phyloP scores from a whole-genome alignment of 2,329 filamentous ascomycete genomes.

The Alternaria consortialis region DNA sequence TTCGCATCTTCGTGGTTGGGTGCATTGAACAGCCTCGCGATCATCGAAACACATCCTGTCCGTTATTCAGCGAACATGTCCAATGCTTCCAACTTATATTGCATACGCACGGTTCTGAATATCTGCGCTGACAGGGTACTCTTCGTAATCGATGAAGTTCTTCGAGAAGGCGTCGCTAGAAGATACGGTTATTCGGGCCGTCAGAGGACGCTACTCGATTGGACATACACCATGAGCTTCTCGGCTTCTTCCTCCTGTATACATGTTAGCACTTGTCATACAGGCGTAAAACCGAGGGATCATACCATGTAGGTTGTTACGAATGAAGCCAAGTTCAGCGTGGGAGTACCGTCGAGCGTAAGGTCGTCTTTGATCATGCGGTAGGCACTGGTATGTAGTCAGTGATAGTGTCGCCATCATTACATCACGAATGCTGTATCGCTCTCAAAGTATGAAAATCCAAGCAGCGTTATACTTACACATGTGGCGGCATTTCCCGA shows the following conservation, averaged over 20 bases:
- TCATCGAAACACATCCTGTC: slow-evolving; percentile 60
- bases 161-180: slow-evolving; percentile 80
- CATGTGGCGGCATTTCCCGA: slow-evolving; percentile 84
- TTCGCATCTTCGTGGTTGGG: slow-evolving; percentile 67
- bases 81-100: slow-evolving; percentile 78
- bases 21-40: slow-evolving; percentile 82
- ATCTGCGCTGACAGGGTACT: slow-evolving; percentile 61
- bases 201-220: not conserved
- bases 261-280: not conserved
- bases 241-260: slow-evolving; percentile 88
- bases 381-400: slow-evolving; percentile 68
- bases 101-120: slow-evolving; percentile 81
- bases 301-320: slow-evolving; percentile 93
- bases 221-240: slow-evolving; percentile 84
- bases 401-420: not conserved
- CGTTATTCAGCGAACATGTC: slow-evolving; percentile 42
- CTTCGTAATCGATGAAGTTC: slow-evolving; percentile 75
- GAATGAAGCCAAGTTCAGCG: slow-evolving; percentile 81
- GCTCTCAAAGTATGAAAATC: not conserved
- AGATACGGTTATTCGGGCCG: slow-evolving; percentile 11
- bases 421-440: too few species aligned
- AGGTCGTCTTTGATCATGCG: slow-evolving; percentile 92
- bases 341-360: slow-evolving; percentile 77
- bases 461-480: slow-evolving; percentile 52
- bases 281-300: slow-evolving; percentile 38